Conservation (phyloP, 768 basidiomycete species). For the Termitomyces sp. region DNA sequence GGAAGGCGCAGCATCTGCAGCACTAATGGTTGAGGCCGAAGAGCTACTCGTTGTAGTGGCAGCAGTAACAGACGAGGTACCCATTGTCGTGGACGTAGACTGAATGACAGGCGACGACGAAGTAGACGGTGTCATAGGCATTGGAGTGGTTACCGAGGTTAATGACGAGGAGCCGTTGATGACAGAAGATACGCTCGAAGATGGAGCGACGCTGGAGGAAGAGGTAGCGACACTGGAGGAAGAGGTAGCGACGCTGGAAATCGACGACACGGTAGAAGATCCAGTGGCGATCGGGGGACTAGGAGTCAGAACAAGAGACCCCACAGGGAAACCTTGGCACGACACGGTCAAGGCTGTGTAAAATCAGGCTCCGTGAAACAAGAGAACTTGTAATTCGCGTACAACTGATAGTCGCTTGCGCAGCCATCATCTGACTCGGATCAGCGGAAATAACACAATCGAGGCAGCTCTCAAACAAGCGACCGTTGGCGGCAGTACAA, state of each 20-base stretch:
- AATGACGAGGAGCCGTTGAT: neutral
- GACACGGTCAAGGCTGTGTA: neutral
- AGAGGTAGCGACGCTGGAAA: neutral
- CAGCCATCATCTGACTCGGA: slow-evolving; percentile 12
- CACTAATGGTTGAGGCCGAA: neutral
- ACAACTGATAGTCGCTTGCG: slow-evolving; percentile 22
- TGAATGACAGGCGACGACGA: neutral
- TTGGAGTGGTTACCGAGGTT: neutral
- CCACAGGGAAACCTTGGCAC: neutral
- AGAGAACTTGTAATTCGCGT: neutral
- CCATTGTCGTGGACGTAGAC: neutral
- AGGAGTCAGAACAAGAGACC: neutral
- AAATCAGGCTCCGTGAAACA: neutral
- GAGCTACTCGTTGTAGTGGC: neutral
- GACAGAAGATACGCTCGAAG: neutral
- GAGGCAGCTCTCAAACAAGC: slow-evolving; percentile 23
- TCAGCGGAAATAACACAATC: slow-evolving; percentile 20
- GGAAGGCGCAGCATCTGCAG: neutral
- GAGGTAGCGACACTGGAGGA: neutral
- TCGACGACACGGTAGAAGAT: neutral
- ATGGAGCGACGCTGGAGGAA: no score
- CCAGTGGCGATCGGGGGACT: neutral
- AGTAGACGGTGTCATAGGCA: neutral
- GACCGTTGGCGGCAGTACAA: slow-evolving; percentile 20
- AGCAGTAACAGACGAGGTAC: neutral